Conservation (phyloP, 2,329 filamentous ascomycete genomes). For the Calonectria hongkongensis region DNA sequence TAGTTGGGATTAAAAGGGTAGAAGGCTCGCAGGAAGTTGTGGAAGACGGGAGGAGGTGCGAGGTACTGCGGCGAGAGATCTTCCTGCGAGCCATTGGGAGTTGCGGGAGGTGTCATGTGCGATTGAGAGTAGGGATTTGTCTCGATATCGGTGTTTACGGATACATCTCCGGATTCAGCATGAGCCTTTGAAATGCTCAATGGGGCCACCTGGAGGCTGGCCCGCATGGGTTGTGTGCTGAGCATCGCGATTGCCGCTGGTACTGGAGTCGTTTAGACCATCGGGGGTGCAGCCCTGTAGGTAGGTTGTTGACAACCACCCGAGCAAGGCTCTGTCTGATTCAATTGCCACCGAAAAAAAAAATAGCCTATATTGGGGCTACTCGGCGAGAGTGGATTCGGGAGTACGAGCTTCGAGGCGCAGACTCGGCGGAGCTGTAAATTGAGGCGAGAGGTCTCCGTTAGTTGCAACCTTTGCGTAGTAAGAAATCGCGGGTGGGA, state of each 20-base stretch:
- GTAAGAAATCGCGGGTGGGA: constrained; percentile 2
- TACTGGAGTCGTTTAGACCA: constrained; percentile 54
- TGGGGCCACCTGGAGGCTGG: constrained; percentile 78
- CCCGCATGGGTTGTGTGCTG: constrained; percentile 68
- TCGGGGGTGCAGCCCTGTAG: constrained; percentile 50
- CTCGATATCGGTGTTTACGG: constrained; percentile 56
- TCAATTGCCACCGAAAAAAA: constrained; percentile 25
- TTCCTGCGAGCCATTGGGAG: constrained; percentile 81
- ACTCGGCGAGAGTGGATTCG: constrained; percentile 50
- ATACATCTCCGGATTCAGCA: constrained; percentile 56
- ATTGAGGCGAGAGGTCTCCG: constrained; percentile 15
- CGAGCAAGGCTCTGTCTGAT: constrained; percentile 44
- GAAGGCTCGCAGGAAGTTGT: constrained; percentile 96
- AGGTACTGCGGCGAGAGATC: constrained; percentile 66
- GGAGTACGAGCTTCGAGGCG: not conserved
- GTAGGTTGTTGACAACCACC: constrained; percentile 50
- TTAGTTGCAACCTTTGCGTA: constrained; percentile 4
- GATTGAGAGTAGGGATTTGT: constrained; percentile 68
- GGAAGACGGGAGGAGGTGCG: constrained; percentile 81
- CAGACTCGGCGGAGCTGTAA: constrained; percentile 19
- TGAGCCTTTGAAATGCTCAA: constrained; percentile 70
- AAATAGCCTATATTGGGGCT: constrained; percentile 16
- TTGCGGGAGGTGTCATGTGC: constrained; percentile 86
- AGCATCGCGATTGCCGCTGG: constrained; percentile 60
- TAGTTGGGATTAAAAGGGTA: constrained; percentile 91